phyloP scores from a whole-genome alignment of 2,329 filamentous ascomycete genomes.

The Coniochaeta prunicola region DNA sequence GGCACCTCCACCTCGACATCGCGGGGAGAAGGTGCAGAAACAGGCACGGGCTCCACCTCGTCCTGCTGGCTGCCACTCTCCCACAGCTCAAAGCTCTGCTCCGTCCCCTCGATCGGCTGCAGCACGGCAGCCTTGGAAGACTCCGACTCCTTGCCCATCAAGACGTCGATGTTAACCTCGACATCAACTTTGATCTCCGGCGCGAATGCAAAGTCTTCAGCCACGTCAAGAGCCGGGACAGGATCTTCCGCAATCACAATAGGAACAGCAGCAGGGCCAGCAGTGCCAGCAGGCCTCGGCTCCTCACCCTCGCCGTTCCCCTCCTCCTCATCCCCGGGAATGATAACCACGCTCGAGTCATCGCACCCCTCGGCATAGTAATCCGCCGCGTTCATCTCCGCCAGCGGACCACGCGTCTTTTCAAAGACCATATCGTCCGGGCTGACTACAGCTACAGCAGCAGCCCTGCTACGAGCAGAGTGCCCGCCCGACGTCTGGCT shows the following conservation, averaged over 20 bases:
- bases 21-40: background rate
- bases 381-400: slow-evolving; percentile 59
- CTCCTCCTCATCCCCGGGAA: slow-evolving; percentile 51
- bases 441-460: slow-evolving; percentile 16
- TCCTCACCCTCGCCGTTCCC: slow-evolving; percentile 23
- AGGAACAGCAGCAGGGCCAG: background rate
- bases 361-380: slow-evolving; percentile 63
- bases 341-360: slow-evolving; percentile 51
- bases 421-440: slow-evolving; percentile 54
- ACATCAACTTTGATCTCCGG: slow-evolving; percentile 18
- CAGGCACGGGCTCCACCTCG: slow-evolving; percentile 29
- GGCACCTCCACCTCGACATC: background rate
- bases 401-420: slow-evolving; percentile 56
- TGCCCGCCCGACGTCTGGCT: slow-evolving; percentile 45
- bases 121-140: slow-evolving; percentile 39
- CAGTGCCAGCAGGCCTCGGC: slow-evolving; percentile 8
- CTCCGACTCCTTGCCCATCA: slow-evolving; percentile 25
- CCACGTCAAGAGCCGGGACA: slow-evolving; percentile 1
- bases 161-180: slow-evolving; percentile 23
- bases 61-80: slow-evolving; percentile 61
- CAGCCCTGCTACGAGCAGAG: slow-evolving; percentile 19
- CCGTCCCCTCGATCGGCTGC: slow-evolving; percentile 49
- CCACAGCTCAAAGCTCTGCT: slow-evolving; percentile 61
- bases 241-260: slow-evolving; percentile 3
- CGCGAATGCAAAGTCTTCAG: slow-evolving; percentile 15